A percentile compares a stretch with the other conserved stretches of the same genome.
Conservation (phyloP, 2,329 filamentous ascomycete genomes). For the Paraconiothyrium brasiliense region DNA sequence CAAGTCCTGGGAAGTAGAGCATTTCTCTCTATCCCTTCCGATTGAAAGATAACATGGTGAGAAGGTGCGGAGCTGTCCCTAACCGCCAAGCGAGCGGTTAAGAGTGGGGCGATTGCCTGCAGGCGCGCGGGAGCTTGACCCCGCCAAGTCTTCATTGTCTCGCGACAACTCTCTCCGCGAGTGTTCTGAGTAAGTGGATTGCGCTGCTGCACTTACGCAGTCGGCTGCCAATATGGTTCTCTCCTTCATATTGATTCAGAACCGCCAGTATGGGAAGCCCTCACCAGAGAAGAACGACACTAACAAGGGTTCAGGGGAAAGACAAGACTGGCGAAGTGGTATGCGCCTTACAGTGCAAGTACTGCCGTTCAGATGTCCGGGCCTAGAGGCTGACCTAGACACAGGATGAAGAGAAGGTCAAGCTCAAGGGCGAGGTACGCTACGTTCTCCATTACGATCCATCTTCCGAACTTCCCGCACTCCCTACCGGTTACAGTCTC, state of each 20-base stretch:
- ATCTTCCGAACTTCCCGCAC: conserved; percentile 5
- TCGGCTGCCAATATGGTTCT: conserved; percentile 65
- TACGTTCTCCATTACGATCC: conserved; percentile 14
- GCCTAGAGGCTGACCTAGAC: conserved; percentile 25
- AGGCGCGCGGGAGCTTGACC: conserved; percentile 6
- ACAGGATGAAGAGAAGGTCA: conserved; percentile 96
- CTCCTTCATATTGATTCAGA: conserved; percentile 90
- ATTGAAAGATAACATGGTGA: no score
- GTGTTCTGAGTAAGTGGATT: background rate
- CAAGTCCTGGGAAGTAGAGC: no score
- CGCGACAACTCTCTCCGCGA: background rate
- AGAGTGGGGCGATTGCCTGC: background rate
- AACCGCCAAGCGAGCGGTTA: conserved; percentile 1
- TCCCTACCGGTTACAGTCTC: background rate
- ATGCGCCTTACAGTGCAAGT: conserved; percentile 86
- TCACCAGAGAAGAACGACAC: background rate
- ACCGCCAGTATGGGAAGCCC: conserved; percentile 72
- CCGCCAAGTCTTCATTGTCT: conserved; percentile 13
- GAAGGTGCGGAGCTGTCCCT: background rate
- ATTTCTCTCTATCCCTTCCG: no score
- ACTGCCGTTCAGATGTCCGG: background rate
- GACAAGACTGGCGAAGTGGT: conserved; percentile 98
- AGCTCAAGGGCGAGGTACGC: conserved; percentile 92
- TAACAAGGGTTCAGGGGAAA: conserved; percentile 75
- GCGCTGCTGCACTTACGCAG: conserved; percentile 11